Percentiles rank a stretch among this genome's conserved stretches.
Evolutionary conservation across 352 stramenopile species (phyloP).

Genomic region (Phytopythium mirpurense): DNA sequence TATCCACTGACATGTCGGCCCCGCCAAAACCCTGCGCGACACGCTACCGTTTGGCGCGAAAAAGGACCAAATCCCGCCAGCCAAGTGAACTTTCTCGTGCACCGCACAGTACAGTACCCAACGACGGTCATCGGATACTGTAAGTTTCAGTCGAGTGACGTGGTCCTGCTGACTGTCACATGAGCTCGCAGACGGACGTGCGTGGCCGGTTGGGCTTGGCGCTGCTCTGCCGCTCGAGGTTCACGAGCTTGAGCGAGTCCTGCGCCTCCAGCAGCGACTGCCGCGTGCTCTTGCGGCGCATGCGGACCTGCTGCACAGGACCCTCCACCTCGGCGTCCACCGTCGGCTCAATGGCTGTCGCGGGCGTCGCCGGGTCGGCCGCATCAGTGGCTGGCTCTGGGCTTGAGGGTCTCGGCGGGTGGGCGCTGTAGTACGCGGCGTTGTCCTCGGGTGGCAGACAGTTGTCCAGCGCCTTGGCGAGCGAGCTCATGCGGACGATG

Average conservation of each 20-base stretch:
- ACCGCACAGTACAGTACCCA: no score
- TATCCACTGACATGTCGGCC: no score
- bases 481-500: conserved; percentile 15
- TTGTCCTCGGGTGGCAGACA: conserved; percentile 10
- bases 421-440: background rate
- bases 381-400: background rate
- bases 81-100: conserved; percentile 1
- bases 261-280: conserved; percentile 27
- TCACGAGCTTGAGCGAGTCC: conserved; percentile 30
- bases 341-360: no score
- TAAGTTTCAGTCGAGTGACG: conserved; percentile 3
- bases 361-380: no score
- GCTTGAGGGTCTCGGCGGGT: no score
- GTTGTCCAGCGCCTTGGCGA: conserved; percentile 19
- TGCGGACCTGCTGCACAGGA: no score
- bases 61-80: background rate
- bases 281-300: background rate
- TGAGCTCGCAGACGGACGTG: background rate
- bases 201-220: no score
- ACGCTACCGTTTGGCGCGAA: background rate
- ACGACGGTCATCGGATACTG: no score
- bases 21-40: background rate
- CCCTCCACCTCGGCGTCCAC: background rate
- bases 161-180: conserved; percentile 4
- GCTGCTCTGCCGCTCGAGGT: background rate